Base-by-base conservation (phyloP, 2,329 filamentous ascomycete genomes). In the Tympanopsis confertula region DNA sequence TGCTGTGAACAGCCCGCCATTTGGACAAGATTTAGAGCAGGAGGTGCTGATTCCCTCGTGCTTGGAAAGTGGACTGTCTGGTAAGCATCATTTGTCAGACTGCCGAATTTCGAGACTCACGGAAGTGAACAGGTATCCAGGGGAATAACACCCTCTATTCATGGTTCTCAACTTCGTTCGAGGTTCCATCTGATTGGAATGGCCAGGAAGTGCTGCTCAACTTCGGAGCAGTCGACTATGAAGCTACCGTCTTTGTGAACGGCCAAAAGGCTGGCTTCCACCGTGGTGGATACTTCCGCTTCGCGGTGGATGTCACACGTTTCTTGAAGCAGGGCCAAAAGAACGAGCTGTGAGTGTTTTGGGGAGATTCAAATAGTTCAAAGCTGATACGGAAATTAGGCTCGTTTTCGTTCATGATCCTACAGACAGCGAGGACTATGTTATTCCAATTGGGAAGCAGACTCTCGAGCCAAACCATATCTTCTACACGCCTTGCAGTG, bases 401-500 rank as follows among this genome's bases (percentile, higher is more conserved):
- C 60, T 75, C 17, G 74, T 84, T 2, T 78, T 76, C 46, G 78
- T 81, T 0, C 70, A 72, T 38, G 80, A 85, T 42, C 80, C 80
- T 0, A 83, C 80, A 0, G 79, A 84, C 46, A 50, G 53, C 20
- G 61, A 62, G 2, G 54, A 56, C 4, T 61, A 65, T 40, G 65
- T 77, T 12, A 77, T 80, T 30, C 78, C 79, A 0, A 66, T 81
- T 32, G 80, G 80, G 43, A 82, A 83, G 51, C 78, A 82, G 51
- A 71, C 68, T 0, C 49, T 68, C 1, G 57, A 55, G 0, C 73
- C 70, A 0, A 67, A 63, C 10, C 71, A 77, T 46, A 85, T 85
- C 42, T 85, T 81, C 53, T 85, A 85, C 51, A 75, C 74, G 0
- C 74, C 81, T 0, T 85, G 79, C 50, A 79, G 75, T 22, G 81